A percentile compares a stretch with the other conserved stretches of the same genome.
These are phyloP conservation scores for Laetiporus sulphureus DNA, from an alignment of 1,284 basidiomycete genomes.

Conservation along the genomic window DNA sequence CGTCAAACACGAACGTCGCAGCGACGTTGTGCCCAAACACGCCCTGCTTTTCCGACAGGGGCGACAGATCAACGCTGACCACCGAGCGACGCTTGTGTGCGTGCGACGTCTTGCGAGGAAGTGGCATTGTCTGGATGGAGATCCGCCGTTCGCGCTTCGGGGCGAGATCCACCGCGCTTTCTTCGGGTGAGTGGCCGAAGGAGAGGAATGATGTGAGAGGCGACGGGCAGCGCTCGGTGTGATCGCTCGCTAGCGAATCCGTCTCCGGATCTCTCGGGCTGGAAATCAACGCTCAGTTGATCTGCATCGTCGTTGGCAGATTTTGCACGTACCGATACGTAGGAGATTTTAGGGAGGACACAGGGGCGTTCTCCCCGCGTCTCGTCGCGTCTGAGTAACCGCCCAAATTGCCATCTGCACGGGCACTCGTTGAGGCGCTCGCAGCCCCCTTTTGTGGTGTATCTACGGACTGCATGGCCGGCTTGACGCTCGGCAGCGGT, in stretches of 20 bases:
- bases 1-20: background rate
- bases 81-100: constrained; percentile 5
- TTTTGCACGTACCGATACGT: too few relatives aligned
- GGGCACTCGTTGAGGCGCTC: background rate
- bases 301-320: too few relatives aligned
- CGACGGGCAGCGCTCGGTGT: constrained; percentile 1
- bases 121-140: constrained; percentile 7
- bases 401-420: too few relatives aligned
- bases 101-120: constrained; percentile 1
- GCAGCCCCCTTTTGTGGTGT: background rate
- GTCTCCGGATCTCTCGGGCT: constrained; percentile 4
- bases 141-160: constrained; percentile 3
- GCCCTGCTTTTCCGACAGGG: background rate
- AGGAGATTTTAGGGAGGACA: too few relatives aligned
- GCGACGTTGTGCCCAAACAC: background rate
- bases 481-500: background rate
- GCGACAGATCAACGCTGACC: constrained; percentile 4
- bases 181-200: constrained; percentile 30
- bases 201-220: constrained; percentile 35
- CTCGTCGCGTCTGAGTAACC: too few relatives aligned
- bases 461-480: background rate
- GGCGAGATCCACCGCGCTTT: constrained; percentile 17
- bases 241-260: constrained; percentile 5
- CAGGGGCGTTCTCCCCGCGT: too few relatives aligned
- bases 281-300: too few relatives aligned